phyloP scores from a whole-genome alignment of 495 filamentous ascomycete genomes.

The Lepidopterella palustris region DNA sequence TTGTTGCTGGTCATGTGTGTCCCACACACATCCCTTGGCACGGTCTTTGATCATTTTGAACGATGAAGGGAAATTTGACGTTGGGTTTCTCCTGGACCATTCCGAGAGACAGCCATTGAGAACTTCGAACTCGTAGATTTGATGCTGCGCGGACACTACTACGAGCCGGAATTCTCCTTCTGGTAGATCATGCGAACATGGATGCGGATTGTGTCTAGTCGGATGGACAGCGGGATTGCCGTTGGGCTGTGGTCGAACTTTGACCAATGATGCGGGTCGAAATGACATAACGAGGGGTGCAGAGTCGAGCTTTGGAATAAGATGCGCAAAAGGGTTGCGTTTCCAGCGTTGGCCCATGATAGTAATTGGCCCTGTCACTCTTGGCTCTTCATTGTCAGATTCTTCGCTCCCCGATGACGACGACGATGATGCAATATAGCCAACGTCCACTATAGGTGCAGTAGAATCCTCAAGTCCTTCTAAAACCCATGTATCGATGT shows the following conservation, averaged over 20 bases:
- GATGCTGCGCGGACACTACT: conserved; percentile 65
- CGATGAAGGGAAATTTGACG: conserved; percentile 61
- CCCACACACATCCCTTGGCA: conserved; percentile 81
- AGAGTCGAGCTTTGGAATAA: conserved; percentile 70
- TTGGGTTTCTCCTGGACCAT: conserved; percentile 82
- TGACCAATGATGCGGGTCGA: conserved; percentile 44
- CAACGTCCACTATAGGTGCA: conserved; percentile 25
- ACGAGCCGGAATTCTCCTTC: conserved; percentile 57
- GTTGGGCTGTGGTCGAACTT: conserved; percentile 37
- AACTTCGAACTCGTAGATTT: conserved; percentile 71
- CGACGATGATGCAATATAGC: conserved; percentile 28
- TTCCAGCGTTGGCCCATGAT: conserved; percentile 53
- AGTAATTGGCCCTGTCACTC: conserved; percentile 17
- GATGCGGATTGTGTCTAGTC: conserved; percentile 44
- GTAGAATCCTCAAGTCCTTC: conserved; percentile 47
- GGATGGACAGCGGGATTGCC: conserved; percentile 40
- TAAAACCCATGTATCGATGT: conserved; percentile 79
- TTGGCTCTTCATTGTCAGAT: conserved; percentile 37
- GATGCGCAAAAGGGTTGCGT: conserved; percentile 56
- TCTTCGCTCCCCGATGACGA: conserved; percentile 44
- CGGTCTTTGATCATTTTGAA: conserved; percentile 67
- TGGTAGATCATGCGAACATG: conserved; percentile 40
- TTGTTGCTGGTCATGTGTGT: conserved; percentile 49
- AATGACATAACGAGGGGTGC: conserved; percentile 70
- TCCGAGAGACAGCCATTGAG: conserved; percentile 64